A percentile compares a stretch with the other conserved stretches of the same genome.
Evolutionary conservation across 2,329 filamentous ascomycete species (phyloP).

Genomic region (Fusarium sp.): DNA sequence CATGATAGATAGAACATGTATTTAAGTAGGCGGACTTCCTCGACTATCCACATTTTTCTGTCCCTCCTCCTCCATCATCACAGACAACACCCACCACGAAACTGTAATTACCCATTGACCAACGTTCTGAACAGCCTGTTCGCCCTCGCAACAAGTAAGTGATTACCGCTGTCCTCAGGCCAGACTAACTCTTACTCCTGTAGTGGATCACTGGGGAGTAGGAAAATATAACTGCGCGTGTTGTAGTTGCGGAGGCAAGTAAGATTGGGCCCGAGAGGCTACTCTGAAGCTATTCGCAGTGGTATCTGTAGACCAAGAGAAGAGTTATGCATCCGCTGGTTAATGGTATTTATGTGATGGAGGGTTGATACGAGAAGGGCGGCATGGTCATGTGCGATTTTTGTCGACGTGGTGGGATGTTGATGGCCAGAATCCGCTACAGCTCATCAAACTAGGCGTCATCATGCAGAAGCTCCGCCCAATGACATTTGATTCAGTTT

Average conservation of each 20-base stretch:
- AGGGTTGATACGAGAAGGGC: neutral
- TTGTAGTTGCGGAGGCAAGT: neutral
- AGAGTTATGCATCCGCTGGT: neutral
- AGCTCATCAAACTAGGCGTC: neutral
- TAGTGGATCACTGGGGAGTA: neutral
- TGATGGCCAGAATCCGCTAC: neutral
- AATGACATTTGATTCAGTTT: neutral
- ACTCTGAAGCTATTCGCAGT: neutral
- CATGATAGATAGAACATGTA: neutral
- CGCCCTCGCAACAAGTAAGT: neutral
- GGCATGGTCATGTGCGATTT: neutral
- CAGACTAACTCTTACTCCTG: neutral
- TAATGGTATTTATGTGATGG: neutral
- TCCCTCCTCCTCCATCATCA: neutral
- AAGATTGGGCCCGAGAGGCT: neutral
- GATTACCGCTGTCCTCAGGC: neutral
- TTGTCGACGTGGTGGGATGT: neutral
- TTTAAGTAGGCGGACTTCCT: neutral
- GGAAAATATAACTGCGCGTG: neutral
- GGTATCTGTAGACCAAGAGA: neutral
- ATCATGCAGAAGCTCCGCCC: neutral
- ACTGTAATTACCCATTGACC: neutral
- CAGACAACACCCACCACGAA: neutral
- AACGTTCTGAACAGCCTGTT: neutral
- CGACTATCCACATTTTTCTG: neutral